phyloP scores from a whole-genome alignment of 1,284 basidiomycete genomes.

The Boletellus dicymbophilus region DNA sequence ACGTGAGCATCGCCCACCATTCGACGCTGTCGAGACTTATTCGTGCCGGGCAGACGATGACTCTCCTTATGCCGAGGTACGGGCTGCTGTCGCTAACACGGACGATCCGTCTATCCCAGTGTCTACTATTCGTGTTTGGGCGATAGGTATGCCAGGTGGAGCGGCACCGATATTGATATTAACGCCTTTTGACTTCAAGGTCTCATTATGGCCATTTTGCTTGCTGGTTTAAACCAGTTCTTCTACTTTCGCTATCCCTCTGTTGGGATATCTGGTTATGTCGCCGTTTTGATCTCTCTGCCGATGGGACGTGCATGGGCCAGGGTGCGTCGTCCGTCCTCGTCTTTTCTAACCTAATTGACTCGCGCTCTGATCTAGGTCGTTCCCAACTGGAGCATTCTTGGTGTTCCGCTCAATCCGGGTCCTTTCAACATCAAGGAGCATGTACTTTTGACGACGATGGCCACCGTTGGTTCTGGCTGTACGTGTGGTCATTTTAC shows the following conservation, averaged over 20 bases:
- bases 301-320: constrained; percentile 57
- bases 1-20: no score
- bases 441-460: constrained; percentile 54
- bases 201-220: constrained; percentile 49
- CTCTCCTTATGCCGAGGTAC: constrained; percentile 47
- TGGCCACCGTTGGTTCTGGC: constrained; percentile 53
- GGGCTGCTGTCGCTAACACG: constrained; percentile 42
- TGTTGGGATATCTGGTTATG: constrained; percentile 45
- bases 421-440: constrained; percentile 81
- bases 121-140: constrained; percentile 30
- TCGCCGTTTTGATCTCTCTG: constrained; percentile 56
- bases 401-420: constrained; percentile 60
- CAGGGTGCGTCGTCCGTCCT: no score
- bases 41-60: no score
- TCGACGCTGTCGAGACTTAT: no score
- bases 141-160: no score
- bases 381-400: no score
- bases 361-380: no score
- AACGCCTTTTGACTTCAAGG: no score
- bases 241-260: constrained; percentile 56
- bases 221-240: constrained; percentile 59
- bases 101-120: constrained; percentile 41
- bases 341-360: no score
- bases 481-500: no score
- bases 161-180: no score